phyloP scores from a whole-genome alignment of 2,329 filamentous ascomycete genomes.

The Colletotrichum trifolii region DNA sequence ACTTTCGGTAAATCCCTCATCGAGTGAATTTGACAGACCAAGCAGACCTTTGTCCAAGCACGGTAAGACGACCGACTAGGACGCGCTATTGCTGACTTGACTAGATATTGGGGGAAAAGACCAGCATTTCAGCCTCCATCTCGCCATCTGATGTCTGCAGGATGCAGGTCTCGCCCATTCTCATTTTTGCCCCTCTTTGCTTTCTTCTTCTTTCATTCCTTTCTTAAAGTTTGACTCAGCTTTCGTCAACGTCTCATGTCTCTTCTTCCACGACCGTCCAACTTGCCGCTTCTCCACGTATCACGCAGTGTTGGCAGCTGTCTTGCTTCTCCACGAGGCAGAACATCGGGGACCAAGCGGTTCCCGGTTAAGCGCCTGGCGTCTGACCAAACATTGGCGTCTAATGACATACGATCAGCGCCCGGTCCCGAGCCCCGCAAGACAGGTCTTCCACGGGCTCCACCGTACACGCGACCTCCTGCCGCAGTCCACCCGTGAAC shows the following conservation, averaged over 20 bases:
- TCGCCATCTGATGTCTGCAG: background rate
- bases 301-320: background rate
- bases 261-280: background rate
- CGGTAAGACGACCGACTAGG: no score
- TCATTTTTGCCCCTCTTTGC: background rate
- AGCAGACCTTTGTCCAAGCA: no score
- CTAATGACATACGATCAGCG: slow-evolving; percentile 3
- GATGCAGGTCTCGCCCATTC: background rate
- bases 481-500: no score
- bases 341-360: background rate
- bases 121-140: background rate
- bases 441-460: background rate
- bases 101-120: background rate
- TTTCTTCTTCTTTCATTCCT: background rate
- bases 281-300: background rate
- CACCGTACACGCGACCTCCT: background rate
- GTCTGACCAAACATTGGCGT: slow-evolving; percentile 2
- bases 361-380: background rate
- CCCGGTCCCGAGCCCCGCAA: background rate
- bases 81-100: no score
- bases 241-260: background rate
- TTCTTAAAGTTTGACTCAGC: slow-evolving; percentile 10
- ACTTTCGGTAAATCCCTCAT: slow-evolving; percentile 5
- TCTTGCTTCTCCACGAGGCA: background rate
- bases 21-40: background rate